Evolutionary conservation across 176 grass and related monocot species (phyloP).

Genomic region (Musa itinerans): DNA sequence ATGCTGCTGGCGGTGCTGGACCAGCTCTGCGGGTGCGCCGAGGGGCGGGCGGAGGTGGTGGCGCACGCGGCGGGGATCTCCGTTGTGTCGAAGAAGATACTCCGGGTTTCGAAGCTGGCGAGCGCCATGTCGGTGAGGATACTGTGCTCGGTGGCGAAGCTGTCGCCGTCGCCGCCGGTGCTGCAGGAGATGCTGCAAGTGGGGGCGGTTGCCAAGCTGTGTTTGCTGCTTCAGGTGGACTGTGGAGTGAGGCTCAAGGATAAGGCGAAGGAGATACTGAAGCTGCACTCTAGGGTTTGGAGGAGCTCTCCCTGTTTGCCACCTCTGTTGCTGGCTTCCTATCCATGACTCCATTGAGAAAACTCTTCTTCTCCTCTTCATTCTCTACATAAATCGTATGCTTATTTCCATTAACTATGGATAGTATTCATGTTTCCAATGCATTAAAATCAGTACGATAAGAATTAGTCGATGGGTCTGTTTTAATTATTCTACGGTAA

Average conservation of each 20-base stretch:
- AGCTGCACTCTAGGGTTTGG: constrained; percentile 73
- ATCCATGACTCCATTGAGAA: constrained; percentile 20
- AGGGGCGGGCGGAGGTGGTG: constrained; percentile 55
- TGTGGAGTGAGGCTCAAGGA: constrained; percentile 36
- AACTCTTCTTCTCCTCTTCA: no score
- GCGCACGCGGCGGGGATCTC: constrained; percentile 60
- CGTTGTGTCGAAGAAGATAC: constrained; percentile 35
- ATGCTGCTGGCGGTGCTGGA: constrained; percentile 42
- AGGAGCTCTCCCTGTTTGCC: constrained; percentile 65
- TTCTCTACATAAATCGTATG: no score
- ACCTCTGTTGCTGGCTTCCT: constrained; percentile 38
- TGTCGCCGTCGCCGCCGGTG: constrained; percentile 37
- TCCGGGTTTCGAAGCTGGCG: constrained; percentile 40
- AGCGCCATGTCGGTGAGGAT: constrained; percentile 43
- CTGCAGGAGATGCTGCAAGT: constrained; percentile 76
- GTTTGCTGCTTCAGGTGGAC: constrained; percentile 57
- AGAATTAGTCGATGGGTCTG: no score
- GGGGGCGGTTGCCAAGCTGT: constrained; percentile 53
- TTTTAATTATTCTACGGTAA: no score
- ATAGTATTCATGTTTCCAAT: no score
- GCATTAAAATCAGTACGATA: no score
- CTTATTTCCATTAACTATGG: no score
- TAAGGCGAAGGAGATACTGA: constrained; percentile 68
- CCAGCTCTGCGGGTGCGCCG: constrained; percentile 61
- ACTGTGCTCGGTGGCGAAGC: constrained; percentile 50